These are phyloP conservation scores for Pseudonitzschia delicatissima DNA, from an alignment of 108 stramenopile species.

Conservation along the genomic window DNA sequence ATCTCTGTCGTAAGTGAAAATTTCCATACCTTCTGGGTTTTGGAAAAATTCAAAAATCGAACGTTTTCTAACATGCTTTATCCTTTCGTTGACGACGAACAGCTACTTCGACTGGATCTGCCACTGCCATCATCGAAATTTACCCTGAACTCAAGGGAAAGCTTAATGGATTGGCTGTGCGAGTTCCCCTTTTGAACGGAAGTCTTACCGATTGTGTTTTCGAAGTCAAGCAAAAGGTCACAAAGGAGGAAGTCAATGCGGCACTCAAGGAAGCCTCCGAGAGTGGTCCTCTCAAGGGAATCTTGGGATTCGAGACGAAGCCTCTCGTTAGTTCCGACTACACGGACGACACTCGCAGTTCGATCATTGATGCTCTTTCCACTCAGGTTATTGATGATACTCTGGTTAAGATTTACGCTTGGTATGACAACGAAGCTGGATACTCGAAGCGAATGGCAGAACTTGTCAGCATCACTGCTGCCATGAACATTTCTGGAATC, in stretches of 20 bases:
- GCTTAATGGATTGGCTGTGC: slow-evolving; percentile 91
- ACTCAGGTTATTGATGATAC: slow-evolving; percentile 94
- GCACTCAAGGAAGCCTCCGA: slow-evolving; percentile 77
- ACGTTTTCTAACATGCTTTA: background rate
- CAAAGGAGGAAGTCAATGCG: slow-evolving; percentile 83
- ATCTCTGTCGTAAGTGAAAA: slow-evolving; percentile 56
- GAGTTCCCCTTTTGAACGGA: slow-evolving; percentile 89
- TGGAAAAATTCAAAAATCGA: background rate
- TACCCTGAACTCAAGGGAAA: slow-evolving; percentile 95
- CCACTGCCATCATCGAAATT: slow-evolving; percentile 92
- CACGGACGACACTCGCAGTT: slow-evolving; percentile 83
- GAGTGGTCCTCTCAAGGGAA: slow-evolving; percentile 77
- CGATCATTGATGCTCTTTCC: slow-evolving; percentile 85
- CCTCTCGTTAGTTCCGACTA: slow-evolving; percentile 90
- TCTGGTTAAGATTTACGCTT: slow-evolving; percentile 91
- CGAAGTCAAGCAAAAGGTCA: slow-evolving; percentile 73
- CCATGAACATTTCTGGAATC: slow-evolving; percentile 63
- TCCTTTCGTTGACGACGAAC: background rate
- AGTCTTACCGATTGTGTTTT: slow-evolving; percentile 88
- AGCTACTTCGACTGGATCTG: slow-evolving; percentile 89
- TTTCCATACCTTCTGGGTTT: background rate
- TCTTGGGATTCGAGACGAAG: slow-evolving; percentile 87
- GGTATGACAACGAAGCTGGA: slow-evolving; percentile 92
- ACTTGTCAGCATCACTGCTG: slow-evolving; percentile 70
- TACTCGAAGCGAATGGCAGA: slow-evolving; percentile 95